Evolutionary conservation across 257 asterid species (phyloP).

Genomic region (Ballota nigra): DNA sequence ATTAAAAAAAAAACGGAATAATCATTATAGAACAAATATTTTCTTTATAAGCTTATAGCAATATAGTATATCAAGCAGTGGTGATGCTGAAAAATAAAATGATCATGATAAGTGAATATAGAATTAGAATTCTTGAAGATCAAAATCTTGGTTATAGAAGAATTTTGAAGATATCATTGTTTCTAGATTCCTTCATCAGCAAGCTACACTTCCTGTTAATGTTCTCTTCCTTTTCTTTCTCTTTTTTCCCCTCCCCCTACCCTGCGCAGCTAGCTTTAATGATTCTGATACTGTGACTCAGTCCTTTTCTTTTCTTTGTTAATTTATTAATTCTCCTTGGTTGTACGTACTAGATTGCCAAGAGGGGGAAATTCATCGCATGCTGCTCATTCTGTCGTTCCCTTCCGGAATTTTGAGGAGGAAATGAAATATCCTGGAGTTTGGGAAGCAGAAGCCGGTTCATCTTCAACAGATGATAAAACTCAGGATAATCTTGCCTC

Average conservation of each 20-base stretch:
- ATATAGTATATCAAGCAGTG: not conserved
- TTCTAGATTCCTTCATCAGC: not conserved
- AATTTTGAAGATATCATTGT: not conserved
- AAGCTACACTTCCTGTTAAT: not conserved
- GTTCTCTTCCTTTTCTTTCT: not conserved
- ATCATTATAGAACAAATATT: not conserved
- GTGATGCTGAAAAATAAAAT: not conserved
- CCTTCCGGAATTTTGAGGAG: constrained; percentile 92
- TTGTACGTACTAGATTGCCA: constrained; percentile 33
- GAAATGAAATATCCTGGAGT: constrained; percentile 80
- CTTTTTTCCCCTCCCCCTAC: not conserved
- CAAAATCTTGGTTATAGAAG: not conserved
- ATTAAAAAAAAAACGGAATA: not conserved
- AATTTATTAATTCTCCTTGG: constrained; percentile 9
- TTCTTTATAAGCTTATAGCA: not conserved
- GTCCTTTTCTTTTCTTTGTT: constrained; percentile 5
- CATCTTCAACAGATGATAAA: constrained; percentile 52
- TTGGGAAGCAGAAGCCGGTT: constrained; percentile 70
- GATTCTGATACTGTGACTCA: not conserved
- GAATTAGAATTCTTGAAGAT: not conserved
- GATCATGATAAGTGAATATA: not conserved
- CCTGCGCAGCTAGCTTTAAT: not conserved
- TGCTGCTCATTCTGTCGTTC: constrained; percentile 67
- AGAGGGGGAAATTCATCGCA: constrained; percentile 50
- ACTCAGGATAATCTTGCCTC: constrained; percentile 88